phyloP scores from a whole-genome alignment of 345 rosid genomes.

The Chamaenerion angustifolium region DNA sequence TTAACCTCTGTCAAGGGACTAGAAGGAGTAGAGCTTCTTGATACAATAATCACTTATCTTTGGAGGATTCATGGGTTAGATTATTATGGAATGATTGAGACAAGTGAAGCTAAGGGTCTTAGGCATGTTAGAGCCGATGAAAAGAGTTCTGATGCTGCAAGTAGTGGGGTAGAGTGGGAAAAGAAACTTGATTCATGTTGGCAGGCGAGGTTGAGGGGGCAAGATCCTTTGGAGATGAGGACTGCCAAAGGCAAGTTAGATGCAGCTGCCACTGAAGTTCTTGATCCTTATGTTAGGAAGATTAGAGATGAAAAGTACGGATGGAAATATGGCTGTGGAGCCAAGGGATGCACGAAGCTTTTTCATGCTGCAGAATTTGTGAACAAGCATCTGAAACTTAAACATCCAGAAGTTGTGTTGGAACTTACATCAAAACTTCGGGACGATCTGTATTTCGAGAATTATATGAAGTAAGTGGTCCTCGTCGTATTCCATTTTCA shows the following conservation, averaged over 20 bases:
- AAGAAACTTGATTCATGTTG: slow-evolving; percentile 63
- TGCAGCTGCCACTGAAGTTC: slow-evolving; percentile 57
- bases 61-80: slow-evolving; percentile 97
- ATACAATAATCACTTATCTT: slow-evolving; percentile 79
- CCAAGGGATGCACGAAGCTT: slow-evolving; percentile 98
- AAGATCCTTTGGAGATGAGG: slow-evolving; percentile 91
- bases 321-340: slow-evolving; percentile 99
- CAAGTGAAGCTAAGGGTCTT: slow-evolving; percentile 76
- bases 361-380: slow-evolving; percentile 99
- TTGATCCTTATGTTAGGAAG: slow-evolving; percentile 94
- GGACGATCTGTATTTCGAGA: slow-evolving; percentile 87
- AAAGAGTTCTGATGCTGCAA: slow-evolving; percentile 31
- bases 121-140: slow-evolving; percentile 83
- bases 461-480: slow-evolving; percentile 78
- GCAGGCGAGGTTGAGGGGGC: slow-evolving; percentile 83
- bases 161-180: slow-evolving; percentile 56
- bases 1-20: slow-evolving; percentile 93
- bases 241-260: slow-evolving; percentile 91
- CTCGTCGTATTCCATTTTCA: neutral
- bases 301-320: slow-evolving; percentile 99
- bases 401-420: slow-evolving; percentile 69
- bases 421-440: slow-evolving; percentile 84
- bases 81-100: slow-evolving; percentile 84
- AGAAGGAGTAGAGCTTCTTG: slow-evolving; percentile 89
- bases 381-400: slow-evolving; percentile 95